Conservation (phyloP, 805 yeast species). For the Kuraishia borneana region DNA sequence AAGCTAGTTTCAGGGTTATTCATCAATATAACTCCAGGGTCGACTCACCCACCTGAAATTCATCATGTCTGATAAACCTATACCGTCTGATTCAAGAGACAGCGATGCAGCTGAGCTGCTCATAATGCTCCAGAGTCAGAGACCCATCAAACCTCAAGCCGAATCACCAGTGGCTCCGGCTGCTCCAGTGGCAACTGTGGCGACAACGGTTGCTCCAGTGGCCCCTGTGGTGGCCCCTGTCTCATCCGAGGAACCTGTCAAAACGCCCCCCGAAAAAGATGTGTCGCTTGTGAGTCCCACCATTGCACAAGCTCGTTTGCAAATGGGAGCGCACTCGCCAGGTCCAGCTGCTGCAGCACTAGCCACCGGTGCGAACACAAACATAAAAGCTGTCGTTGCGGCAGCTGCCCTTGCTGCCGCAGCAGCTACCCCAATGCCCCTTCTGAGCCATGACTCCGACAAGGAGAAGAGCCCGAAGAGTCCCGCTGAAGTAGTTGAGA, state of each 20-base stretch:
- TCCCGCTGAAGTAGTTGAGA: slow-evolving; percentile 11
- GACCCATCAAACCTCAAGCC: slow-evolving; percentile 2
- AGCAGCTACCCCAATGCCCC: slow-evolving; percentile 63
- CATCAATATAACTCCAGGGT: no score
- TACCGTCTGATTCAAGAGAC: slow-evolving; percentile 10
- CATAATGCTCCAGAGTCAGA: slow-evolving; percentile 25
- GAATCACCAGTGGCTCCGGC: slow-evolving; percentile 1
- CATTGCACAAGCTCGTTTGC: not conserved
- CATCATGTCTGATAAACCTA: no score
- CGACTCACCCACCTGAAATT: no score
- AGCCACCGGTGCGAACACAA: slow-evolving; percentile 14
- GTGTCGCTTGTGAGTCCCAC: no score
- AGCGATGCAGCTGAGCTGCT: slow-evolving; percentile 26
- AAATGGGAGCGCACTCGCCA: slow-evolving; percentile 8
- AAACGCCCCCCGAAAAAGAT: no score
- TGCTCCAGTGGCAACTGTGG: not conserved
- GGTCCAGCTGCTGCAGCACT: slow-evolving; percentile 27
- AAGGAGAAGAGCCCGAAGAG: slow-evolving; percentile 6
- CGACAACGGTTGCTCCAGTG: not conserved
- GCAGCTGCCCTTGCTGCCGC: slow-evolving; percentile 82
- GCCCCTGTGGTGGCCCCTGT: no score
- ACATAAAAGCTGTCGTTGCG: slow-evolving; percentile 52
- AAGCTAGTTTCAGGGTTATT: no score
- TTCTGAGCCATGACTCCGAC: slow-evolving; percentile 10
- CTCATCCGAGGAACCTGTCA: no score